phyloP scores from a whole-genome alignment of 2,329 filamentous ascomycete genomes.

The Nothopassalora personata region DNA sequence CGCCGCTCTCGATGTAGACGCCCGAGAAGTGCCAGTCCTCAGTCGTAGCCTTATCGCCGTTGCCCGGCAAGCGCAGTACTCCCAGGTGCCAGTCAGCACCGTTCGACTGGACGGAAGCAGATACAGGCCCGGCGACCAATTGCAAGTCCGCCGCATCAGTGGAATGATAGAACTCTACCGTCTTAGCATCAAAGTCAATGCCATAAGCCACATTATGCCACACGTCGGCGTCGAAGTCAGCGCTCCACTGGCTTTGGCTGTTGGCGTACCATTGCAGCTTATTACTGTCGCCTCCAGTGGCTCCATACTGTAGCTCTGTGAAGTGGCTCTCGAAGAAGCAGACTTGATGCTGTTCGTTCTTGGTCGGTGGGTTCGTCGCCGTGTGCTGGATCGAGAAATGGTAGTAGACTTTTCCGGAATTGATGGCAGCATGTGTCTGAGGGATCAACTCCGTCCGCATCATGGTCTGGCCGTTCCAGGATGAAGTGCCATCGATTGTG shows the following conservation, averaged over 20 bases:
- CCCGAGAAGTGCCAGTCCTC: constrained; percentile 71
- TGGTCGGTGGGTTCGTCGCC: constrained; percentile 55
- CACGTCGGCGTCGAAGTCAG: constrained; percentile 55
- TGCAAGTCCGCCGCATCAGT: constrained; percentile 54
- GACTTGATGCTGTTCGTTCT: constrained; percentile 62
- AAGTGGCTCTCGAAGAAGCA: constrained; percentile 65
- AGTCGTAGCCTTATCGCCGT: constrained; percentile 44
- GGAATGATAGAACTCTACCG: constrained; percentile 66
- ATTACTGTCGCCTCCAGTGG: constrained; percentile 48
- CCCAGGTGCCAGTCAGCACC: constrained; percentile 70
- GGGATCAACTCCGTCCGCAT: constrained; percentile 69
- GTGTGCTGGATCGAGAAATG: constrained; percentile 64
- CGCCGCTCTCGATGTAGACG: constrained; percentile 63
- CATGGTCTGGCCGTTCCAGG: constrained; percentile 69
- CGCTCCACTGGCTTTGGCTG: constrained; percentile 58
- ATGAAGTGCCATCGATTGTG: constrained; percentile 58
- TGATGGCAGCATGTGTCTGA: constrained; percentile 61
- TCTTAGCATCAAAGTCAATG: constrained; percentile 60
- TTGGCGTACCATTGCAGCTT: constrained; percentile 61
- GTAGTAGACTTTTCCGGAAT: constrained; percentile 62
- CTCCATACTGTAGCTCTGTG: constrained; percentile 67
- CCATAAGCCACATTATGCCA: constrained; percentile 75
- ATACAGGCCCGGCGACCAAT: constrained; percentile 56
- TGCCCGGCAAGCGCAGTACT: constrained; percentile 58
- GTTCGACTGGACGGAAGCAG: constrained; percentile 54